Percentiles rank a stretch among this genome's conserved stretches.
Conservation (phyloP, 2,329 filamentous ascomycete species). For the Daldinia sp. region DNA sequence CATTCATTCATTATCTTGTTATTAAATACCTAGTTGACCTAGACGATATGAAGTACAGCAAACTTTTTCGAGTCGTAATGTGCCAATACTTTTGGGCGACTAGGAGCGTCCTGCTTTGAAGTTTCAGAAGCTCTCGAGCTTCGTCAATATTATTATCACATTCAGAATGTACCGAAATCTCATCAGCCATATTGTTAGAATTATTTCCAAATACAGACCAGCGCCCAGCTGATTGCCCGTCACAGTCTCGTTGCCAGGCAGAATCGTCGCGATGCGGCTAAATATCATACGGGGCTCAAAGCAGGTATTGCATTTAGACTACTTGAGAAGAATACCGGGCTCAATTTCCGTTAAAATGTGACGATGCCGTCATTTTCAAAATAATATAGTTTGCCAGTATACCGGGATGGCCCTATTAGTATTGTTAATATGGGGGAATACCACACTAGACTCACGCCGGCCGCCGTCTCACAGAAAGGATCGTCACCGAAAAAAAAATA, state of each 20-base stretch:
- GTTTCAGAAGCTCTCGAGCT: neutral
- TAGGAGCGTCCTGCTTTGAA: neutral
- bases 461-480: neutral
- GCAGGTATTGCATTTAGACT: constrained; percentile 1
- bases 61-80: constrained; percentile 1
- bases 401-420: neutral
- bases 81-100: neutral
- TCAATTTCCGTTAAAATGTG: neutral
- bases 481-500: neutral
- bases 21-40: too few relatives aligned
- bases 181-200: neutral
- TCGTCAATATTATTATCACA: neutral
- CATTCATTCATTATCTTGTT: too few relatives aligned
- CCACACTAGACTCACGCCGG: neutral
- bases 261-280: constrained; percentile 30
- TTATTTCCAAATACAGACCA: constrained; percentile 25
- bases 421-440: neutral
- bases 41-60: neutral
- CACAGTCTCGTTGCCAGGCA: constrained; percentile 17
- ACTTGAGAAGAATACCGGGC: neutral
- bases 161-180: neutral
- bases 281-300: constrained; percentile 20
- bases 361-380: neutral
- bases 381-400: neutral
- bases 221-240: constrained; percentile 1